A percentile compares a stretch with the other conserved stretches of the same genome.
Conservation (phyloP, 768 basidiomycete genomes). For the Panaeolus papilionaceus region DNA sequence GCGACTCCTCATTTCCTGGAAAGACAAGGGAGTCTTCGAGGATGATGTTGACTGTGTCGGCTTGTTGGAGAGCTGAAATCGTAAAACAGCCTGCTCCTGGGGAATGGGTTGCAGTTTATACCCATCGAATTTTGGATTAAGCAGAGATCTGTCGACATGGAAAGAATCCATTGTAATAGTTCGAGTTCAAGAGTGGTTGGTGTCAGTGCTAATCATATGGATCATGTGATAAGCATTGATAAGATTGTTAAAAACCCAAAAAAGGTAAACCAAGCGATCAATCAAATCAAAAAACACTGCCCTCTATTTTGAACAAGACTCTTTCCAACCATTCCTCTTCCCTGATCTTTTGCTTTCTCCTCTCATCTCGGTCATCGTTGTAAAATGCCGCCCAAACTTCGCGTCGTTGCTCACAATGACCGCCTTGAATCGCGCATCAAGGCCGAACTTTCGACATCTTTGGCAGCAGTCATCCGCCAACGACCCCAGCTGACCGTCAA, state of each 20-base stretch:
- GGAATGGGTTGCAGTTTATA: conserved; percentile 73
- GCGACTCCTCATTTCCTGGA: conserved; percentile 84
- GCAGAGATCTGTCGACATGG: conserved; percentile 53
- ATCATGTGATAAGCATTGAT: background rate
- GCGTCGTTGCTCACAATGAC: conserved; percentile 28
- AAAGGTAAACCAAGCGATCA: background rate
- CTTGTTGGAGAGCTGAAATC: conserved; percentile 58
- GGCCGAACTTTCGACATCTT: conserved; percentile 31
- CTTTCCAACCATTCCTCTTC: background rate
- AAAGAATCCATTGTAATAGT: conserved; percentile 41
- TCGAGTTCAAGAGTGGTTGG: background rate
- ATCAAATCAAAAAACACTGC: conserved; percentile 13
- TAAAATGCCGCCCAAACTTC: conserved; percentile 31
- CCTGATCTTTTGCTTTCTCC: conserved; percentile 6
- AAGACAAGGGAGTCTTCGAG: conserved; percentile 66
- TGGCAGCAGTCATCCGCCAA: conserved; percentile 32
- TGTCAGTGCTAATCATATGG: background rate
- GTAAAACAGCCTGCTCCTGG: conserved; percentile 59
- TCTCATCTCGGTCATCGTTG: background rate
- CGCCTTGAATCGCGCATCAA: conserved; percentile 30
- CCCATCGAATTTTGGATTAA: conserved; percentile 87
- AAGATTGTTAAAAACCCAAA: background rate
- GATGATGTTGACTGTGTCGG: conserved; percentile 68
- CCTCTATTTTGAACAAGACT: background rate
- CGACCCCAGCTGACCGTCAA: conserved; percentile 35